Conservation (phyloP, 2,329 filamentous ascomycete genomes). For the Zopfia rhizophila region DNA sequence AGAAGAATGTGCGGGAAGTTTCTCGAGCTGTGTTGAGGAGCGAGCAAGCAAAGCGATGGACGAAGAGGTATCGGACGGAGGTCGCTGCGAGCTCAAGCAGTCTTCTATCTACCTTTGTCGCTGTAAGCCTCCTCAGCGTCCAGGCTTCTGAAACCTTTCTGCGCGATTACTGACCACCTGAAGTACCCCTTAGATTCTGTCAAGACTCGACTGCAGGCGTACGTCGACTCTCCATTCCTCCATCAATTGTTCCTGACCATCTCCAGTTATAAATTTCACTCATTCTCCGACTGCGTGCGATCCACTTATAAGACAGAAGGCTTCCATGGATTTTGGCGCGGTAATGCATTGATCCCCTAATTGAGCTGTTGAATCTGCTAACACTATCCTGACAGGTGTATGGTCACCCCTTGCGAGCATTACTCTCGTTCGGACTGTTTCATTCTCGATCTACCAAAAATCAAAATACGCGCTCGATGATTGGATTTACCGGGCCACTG, state of each 20-base stretch:
- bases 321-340: slow-evolving; percentile 62
- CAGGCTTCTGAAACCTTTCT: background rate
- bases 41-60: slow-evolving; percentile 64
- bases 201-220: slow-evolving; percentile 88
- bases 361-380: slow-evolving; percentile 15
- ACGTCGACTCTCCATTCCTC: slow-evolving; percentile 32
- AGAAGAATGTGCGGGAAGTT: slow-evolving; percentile 52
- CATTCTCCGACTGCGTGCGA: slow-evolving; percentile 77
- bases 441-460: slow-evolving; percentile 82
- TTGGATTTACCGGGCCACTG: slow-evolving; percentile 72
- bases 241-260: slow-evolving; percentile 28
- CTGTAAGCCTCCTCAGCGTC: slow-evolving; percentile 56
- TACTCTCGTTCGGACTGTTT: slow-evolving; percentile 79
- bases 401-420: slow-evolving; percentile 83
- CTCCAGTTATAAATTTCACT: slow-evolving; percentile 74
- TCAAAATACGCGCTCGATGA: slow-evolving; percentile 77
- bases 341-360: slow-evolving; percentile 52
- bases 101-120: slow-evolving; percentile 78
- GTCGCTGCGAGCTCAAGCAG: slow-evolving; percentile 81
- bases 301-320: slow-evolving; percentile 73
- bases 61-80: slow-evolving; percentile 83
- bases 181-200: slow-evolving; percentile 86
- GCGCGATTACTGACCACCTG: slow-evolving; percentile 29
- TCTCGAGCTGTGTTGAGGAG: slow-evolving; percentile 48
- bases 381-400: slow-evolving; percentile 63